Base-by-base conservation (phyloP, 164 flowering plant genomes). In the Sedum album region DNA sequence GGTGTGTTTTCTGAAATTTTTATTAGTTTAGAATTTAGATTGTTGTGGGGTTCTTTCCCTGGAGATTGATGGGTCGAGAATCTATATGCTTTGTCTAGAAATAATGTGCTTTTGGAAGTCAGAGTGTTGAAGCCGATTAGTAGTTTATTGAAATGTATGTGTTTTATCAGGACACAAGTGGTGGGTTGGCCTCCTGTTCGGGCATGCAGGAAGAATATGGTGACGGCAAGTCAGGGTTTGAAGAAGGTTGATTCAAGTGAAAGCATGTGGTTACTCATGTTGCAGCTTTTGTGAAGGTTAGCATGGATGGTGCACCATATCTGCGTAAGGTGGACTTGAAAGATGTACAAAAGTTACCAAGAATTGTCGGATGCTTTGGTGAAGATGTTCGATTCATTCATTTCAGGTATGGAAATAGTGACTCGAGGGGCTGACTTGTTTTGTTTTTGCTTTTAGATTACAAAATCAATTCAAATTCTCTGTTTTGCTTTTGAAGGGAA, bases 161-260 rank as follows among this genome's bases (percentile, higher is more conserved):
- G 18, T 41, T 8, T 8, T 8, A 7, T 13, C 82, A 88, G 93
- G 85, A 84, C 90, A 67, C 94, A 89, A 69, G 89, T 86, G 48
- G 88, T 85, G 66, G 92, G 95, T 48, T 89, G 96, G 96, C 96
- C 96, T 67, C 96, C 96, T 0, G 86, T 90, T 2, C 74, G 91
- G 73, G 81, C 88, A 3, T 89, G 74, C 83, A 77, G 96, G 30
- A 89, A 83, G 81, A 89, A 82, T 77, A 46, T 79, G 68, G 68
- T 87, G 76, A 60, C 81, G n/a, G 83, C 74, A 76, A 76, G 60
- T 60, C 68, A 39, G 49, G 46, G 21, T 13, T 82, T 82, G 1
- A 80, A 79, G 61, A 79, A 65, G 48, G 84, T 79, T 36, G 76
- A 82, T 68, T 68, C 66, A 6, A 65, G 68, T 70, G 42, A 55